Evolutionary conservation across 495 filamentous ascomycete species (phyloP), one percentile per base, ranked within the genome.

Genomic region (Rostrohypoxylon terebratum): DNA sequence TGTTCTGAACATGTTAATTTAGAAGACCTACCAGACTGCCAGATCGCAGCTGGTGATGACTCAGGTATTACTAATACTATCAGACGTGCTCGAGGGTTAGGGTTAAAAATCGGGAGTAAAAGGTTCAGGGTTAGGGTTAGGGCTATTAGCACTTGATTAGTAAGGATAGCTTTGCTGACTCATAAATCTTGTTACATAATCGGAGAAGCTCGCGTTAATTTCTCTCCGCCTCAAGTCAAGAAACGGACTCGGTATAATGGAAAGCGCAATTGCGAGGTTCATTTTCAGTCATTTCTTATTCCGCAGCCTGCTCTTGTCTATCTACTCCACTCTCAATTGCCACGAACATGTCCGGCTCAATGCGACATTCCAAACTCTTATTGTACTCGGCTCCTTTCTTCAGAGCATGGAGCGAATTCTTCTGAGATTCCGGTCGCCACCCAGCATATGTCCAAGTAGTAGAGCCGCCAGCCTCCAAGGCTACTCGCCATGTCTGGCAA

Each of bases 401-500:
- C 1, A 53, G 53, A 10, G 36, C 47, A 0, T 65, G 4, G 0
- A 83, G 54, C 1, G 57, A 9, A 13, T 48, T 55, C 44, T 80
- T 82, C 62, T 71, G 71, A 11, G 58, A 47, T 25, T 79, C 65
- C 0, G 85, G 82, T 2, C 66, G 81, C 86, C 83, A 88, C 3
- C 88, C 88, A 8, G 83, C 85, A 63, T 84, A 90, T 0, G 79
- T 79, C 79, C 80, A 88, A 0, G 83, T 83, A 0, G 87, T 90
- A 3, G 71, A 79, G 9, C 88, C 88, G 40, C 81, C 80, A 50
- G 88, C 81, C 28, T 84, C 79, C 13, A 88, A 75, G 0, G 87
- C 87, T 0, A 84, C 83, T 31, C 81, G 83, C 2, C 86, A 87
- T 1, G 88, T 89, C 0, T 87, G 87, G 87, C 85, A 21, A 87